A percentile compares a stretch with the other conserved stretches of the same genome.
These are phyloP conservation scores for Metschnikowia peoriensis DNA, from an alignment of 805 yeast species.

Conservation along the genomic window DNA sequence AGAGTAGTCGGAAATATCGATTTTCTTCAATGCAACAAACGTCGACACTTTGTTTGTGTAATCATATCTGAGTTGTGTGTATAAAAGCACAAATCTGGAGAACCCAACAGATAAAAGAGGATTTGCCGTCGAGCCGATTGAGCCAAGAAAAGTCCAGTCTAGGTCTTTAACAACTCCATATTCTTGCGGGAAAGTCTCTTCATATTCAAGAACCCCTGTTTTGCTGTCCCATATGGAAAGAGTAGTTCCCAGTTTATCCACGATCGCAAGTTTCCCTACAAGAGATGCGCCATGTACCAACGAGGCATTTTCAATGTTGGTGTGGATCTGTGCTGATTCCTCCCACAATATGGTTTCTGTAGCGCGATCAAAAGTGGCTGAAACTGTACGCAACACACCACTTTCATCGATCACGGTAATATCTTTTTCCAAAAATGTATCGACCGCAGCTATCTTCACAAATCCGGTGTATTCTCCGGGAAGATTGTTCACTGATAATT, in stretches of 20 bases:
- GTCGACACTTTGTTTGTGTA: conserved; percentile 80
- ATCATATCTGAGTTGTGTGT: conserved; percentile 83
- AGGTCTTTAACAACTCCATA: conserved; percentile 56
- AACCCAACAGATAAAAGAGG: conserved; percentile 84
- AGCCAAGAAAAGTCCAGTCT: conserved; percentile 76
- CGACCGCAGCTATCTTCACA: conserved; percentile 54
- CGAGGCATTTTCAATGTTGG: conserved; percentile 53
- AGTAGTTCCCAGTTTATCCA: conserved; percentile 49
- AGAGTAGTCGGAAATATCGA: conserved; percentile 70
- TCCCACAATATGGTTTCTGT: conserved; percentile 49
- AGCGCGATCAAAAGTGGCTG: conserved; percentile 18
- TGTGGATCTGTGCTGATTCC: conserved; percentile 46
- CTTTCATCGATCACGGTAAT: conserved; percentile 55
- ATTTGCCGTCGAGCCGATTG: conserved; percentile 41
- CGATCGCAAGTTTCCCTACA: conserved; percentile 70
- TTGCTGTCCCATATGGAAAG: conserved; percentile 80
- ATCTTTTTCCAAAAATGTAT: conserved; percentile 44
- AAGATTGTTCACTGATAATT: conserved; percentile 23
- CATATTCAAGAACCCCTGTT: conserved; percentile 64
- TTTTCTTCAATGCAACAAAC: conserved; percentile 69
- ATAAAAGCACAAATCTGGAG: conserved; percentile 56
- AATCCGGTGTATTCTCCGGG: conserved; percentile 34
- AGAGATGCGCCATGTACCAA: conserved; percentile 68
- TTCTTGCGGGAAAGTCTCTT: conserved; percentile 37
- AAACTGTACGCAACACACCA: conserved; percentile 27